phyloP scores from a whole-genome alignment of 352 stramenopile genomes.

The Phytophthora litchii region DNA sequence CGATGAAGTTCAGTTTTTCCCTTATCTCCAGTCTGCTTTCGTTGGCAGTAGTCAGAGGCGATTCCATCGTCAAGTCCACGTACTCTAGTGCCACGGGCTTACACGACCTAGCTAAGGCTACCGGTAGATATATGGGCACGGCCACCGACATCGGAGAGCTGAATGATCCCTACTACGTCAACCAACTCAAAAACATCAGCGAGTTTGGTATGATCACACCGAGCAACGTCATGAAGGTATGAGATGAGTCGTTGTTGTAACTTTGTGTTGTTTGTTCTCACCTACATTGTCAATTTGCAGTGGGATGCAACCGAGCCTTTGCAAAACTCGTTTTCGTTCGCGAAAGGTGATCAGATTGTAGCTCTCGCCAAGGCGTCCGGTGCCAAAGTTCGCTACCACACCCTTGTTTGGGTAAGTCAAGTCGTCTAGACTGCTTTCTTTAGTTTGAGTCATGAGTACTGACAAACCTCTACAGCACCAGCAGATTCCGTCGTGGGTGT shows the following conservation, averaged over 20 bases:
- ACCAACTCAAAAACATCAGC: constrained; percentile 19
- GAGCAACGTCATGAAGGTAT: constrained; percentile 29
- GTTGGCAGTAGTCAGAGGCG: constrained; percentile 10
- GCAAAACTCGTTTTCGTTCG: constrained; percentile 21
- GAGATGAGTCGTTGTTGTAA: background rate
- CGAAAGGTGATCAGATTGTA: constrained; percentile 23
- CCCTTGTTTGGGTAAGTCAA: constrained; percentile 23
- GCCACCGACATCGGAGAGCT: constrained; percentile 20
- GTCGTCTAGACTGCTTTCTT: background rate
- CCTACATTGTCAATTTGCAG: constrained; percentile 5
- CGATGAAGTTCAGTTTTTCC: constrained; percentile 10
- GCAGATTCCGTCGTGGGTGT: constrained; percentile 26
- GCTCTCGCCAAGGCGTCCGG: constrained; percentile 17
- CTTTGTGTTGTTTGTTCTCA: background rate
- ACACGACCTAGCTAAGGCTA: constrained; percentile 21
- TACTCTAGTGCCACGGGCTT: constrained; percentile 26
- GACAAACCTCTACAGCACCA: constrained; percentile 13
- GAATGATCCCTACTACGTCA: constrained; percentile 13
- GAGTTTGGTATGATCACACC: constrained; percentile 32
- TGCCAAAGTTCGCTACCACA: constrained; percentile 20
- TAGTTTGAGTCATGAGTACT: background rate
- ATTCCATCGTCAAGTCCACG: constrained; percentile 25
- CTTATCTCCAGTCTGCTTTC: constrained; percentile 4
- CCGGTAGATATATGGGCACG: constrained; percentile 29
- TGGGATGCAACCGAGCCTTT: constrained; percentile 24